Base-by-base conservation (phyloP, 2,329 filamentous ascomycete genomes). In the Talaromyces sp. region DNA sequence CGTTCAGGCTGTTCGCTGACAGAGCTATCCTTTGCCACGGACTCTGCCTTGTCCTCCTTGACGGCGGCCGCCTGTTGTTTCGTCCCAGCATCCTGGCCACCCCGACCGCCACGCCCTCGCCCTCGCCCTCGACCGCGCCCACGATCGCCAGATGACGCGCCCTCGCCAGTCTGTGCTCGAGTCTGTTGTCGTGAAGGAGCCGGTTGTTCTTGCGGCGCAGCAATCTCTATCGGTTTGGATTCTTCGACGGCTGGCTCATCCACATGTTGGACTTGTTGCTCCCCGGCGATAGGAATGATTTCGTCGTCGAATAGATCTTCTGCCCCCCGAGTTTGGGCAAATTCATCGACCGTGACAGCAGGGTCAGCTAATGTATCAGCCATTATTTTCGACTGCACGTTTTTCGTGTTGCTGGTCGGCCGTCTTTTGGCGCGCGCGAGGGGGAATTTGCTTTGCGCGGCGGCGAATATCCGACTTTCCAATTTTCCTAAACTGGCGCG, bases 241-340 rank as follows among this genome's bases (percentile, higher is more conserved):
- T 65, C 60, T 14, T 65, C 60, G 29, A 65, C 60, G 2, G 57
- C 14, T 21, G 58, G 56, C 17, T 66, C 63, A 7, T 63, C 54
- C 41, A 64, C 61, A 51, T 66, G 38, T 58, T 67, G 61, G 8
- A 63, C 60, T 49, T 71, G 69, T 43, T 72, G 68, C 19, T 74
- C 71, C 17, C 69, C 66, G 2, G 73, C 64, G 29, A 81, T 71
- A 3, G 79, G 79, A 29, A 80, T 74, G 56, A 81, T 80, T 64
- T 81, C 79, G 64, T 81, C 79, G 63, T 80, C 78, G 62, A 81
- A 81, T 8, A 81, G 69, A 66, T 81, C 78, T 62, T 81, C 79
- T n/a, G 74, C 76, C 26, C 76, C 78, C 24, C 79, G 75, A 2
- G 79, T 81, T 59, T 81, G 79, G 27, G 79, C 77, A 60, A 81